Evolutionary conservation across 805 yeast genomes (phyloP).

Genomic region (Candida ulmi): DNA sequence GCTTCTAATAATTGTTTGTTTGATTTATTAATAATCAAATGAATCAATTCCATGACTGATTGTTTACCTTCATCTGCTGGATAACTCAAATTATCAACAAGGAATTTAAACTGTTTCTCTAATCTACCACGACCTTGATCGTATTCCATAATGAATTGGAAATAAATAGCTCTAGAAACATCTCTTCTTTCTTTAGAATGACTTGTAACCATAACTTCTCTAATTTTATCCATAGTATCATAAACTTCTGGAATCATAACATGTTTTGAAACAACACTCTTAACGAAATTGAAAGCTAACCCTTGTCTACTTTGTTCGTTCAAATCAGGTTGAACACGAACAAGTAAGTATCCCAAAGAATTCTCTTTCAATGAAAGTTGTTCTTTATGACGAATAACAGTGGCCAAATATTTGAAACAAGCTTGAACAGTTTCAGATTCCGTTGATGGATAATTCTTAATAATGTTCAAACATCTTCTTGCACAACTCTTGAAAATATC

Average conservation of each 20-base stretch:
- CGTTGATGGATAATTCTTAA: slow-evolving; percentile 74
- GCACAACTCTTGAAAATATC: slow-evolving; percentile 55
- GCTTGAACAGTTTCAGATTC: slow-evolving; percentile 76
- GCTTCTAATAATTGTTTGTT: slow-evolving; percentile 52
- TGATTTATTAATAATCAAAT: slow-evolving; percentile 61
- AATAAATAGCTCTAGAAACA: slow-evolving; percentile 76
- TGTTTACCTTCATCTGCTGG: slow-evolving; percentile 83
- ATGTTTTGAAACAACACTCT: slow-evolving; percentile 69
- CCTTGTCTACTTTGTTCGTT: slow-evolving; percentile 89
- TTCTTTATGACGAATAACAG: slow-evolving; percentile 63
- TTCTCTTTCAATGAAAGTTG: slow-evolving; percentile 61
- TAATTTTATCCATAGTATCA: slow-evolving; percentile 76
- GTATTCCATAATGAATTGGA: slow-evolving; percentile 84
- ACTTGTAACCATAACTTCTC: slow-evolving; percentile 84
- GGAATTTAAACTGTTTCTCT: slow-evolving; percentile 74
- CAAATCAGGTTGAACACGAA: slow-evolving; percentile 75
- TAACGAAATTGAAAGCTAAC: slow-evolving; percentile 77
- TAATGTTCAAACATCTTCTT: slow-evolving; percentile 51
- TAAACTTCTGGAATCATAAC: slow-evolving; percentile 82
- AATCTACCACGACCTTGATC: slow-evolving; percentile 87
- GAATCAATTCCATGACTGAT: slow-evolving; percentile 85
- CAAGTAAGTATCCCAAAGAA: slow-evolving; percentile 68
- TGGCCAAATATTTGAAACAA: slow-evolving; percentile 66
- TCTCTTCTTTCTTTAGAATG: slow-evolving; percentile 79
- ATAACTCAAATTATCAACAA: slow-evolving; percentile 76